These are phyloP conservation scores for Brassica napus DNA, from an alignment of 345 rosid species.

Conservation along the genomic window DNA sequence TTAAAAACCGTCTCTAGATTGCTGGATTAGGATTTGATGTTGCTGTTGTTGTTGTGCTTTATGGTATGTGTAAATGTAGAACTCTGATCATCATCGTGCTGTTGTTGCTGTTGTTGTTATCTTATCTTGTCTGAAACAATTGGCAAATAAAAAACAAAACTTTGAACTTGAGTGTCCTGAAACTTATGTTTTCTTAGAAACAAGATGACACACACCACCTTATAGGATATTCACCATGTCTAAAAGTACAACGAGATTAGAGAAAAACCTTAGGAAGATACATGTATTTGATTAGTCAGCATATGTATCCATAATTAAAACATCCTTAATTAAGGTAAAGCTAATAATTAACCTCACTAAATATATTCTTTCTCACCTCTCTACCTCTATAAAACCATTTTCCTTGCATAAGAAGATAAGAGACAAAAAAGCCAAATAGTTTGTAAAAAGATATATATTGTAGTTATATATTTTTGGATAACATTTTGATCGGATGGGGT, in stretches of 20 bases:
- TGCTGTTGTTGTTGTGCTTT: constrained; percentile 16
- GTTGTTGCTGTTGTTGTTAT: constrained; percentile 11
- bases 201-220: neutral
- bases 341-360: constrained; percentile 36
- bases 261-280: neutral
- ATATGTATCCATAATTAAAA: constrained; percentile 27
- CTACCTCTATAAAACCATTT: constrained; percentile 38
- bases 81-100: constrained; percentile 18
- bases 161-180: neutral
- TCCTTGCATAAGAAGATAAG: constrained; percentile 20
- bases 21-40: constrained; percentile 22
- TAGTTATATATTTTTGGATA: constrained; percentile 26
- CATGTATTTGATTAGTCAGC: constrained; percentile 11
- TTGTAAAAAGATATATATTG: neutral
- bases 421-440: constrained; percentile 16
- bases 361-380: constrained; percentile 38
- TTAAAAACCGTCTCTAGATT: constrained; percentile 15
- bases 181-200: neutral
- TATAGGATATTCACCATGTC: neutral
- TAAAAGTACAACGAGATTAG: constrained; percentile 6
- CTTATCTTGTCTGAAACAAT: constrained; percentile 23
- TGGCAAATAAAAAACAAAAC: constrained; percentile 4
- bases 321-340: constrained; percentile 33
- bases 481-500: constrained; percentile 58
- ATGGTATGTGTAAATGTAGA: constrained; percentile 36